phyloP scores from a whole-genome alignment of 73 alveolate genomes.

The Effrenium voratum region DNA sequence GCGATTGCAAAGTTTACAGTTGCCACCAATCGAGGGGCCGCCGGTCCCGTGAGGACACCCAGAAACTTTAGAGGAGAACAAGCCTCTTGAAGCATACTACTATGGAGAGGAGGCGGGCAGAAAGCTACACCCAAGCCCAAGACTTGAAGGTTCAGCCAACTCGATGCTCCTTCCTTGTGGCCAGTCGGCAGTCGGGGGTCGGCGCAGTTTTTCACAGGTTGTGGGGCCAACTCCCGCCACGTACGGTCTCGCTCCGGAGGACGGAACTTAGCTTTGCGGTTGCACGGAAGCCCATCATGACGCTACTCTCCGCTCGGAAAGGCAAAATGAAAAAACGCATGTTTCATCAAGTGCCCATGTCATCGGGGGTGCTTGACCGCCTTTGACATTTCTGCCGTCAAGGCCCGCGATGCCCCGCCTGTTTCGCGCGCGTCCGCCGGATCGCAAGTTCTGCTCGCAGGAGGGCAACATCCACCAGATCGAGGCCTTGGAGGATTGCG shows the following conservation, averaged over 20 bases:
- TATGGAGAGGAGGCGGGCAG: conserved; percentile 17
- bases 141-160: not conserved
- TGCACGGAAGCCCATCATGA: too few species aligned
- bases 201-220: not conserved
- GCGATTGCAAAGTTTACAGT: too few species aligned
- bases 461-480: conserved; percentile 88
- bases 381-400: not conserved
- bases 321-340: not conserved
- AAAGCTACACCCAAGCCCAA: not conserved
- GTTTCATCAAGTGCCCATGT: not conserved
- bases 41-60: too few species aligned
- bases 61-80: too few species aligned
- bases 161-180: not conserved
- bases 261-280: too few species aligned
- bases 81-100: conserved; percentile 36
- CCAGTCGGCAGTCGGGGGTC: not conserved
- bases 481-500: conserved; percentile 81
- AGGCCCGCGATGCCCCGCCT: not conserved
- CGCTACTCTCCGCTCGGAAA: not conserved
- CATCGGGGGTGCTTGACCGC: not conserved
- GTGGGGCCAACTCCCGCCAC: conserved; percentile 45
- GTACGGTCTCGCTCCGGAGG: conserved; percentile 83
- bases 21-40: too few species aligned
- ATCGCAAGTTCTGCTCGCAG: not conserved
- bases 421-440: not conserved